A percentile compares a stretch with the other conserved stretches of the same genome.
Conservation (phyloP, 768 basidiomycete species). For the Podaxis carcinomalis region DNA sequence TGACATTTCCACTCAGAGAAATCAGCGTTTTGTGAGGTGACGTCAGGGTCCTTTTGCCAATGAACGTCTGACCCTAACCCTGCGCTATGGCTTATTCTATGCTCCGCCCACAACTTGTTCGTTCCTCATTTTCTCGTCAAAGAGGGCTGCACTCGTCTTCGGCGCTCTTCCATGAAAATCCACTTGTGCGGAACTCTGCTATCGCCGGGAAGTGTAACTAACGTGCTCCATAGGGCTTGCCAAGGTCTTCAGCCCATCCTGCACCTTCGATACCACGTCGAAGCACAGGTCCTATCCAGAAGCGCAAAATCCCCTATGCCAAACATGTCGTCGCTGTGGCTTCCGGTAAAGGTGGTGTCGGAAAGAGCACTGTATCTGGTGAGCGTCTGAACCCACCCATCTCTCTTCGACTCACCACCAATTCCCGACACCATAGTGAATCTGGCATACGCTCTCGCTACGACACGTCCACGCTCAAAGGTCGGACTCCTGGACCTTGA, state of each 20-base stretch:
- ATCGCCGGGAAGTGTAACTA: neutral
- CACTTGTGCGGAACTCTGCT: conserved; percentile 37
- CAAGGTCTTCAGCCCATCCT: conserved; percentile 18
- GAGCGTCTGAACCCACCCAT: conserved; percentile 15
- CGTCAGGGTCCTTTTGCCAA: too few species aligned
- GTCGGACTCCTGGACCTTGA: conserved; percentile 93
- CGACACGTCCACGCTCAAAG: conserved; percentile 43
- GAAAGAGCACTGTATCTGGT: conserved; percentile 94
- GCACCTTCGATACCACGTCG: conserved; percentile 59
- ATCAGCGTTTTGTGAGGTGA: too few species aligned
- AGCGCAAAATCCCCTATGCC: conserved; percentile 64
- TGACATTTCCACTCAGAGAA: conserved; percentile 26
- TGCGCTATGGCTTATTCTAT: neutral
- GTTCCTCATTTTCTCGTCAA: neutral
- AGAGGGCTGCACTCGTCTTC: conserved; percentile 1
- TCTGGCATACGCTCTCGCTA: conserved; percentile 70
- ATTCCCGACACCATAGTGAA: conserved; percentile 50
- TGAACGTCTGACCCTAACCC: neutral
- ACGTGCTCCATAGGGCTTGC: conserved; percentile 25
- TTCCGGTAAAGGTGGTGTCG: conserved; percentile 94
- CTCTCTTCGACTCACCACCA: neutral
- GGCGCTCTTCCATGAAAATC: conserved; percentile 43
- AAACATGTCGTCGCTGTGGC: conserved; percentile 81
- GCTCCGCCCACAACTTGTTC: neutral
- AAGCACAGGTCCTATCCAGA: conserved; percentile 46